Conservation (phyloP, 768 basidiomycete genomes). For the Antrodiella citrinella region DNA sequence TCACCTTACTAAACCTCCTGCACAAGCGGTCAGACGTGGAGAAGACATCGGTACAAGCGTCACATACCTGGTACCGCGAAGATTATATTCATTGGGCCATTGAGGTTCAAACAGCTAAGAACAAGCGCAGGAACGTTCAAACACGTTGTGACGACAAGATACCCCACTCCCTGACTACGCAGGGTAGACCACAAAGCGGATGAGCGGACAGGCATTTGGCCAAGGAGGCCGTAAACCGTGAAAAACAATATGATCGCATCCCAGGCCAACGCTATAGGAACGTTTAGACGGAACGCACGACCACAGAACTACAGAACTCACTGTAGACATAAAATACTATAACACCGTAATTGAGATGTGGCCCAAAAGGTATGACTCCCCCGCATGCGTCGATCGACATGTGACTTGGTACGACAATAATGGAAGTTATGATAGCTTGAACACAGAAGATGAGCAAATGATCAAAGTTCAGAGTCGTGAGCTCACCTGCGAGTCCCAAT, state of each 20-base stretch:
- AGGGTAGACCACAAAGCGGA: slow-evolving; percentile 1
- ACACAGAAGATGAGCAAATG: too few relatives aligned
- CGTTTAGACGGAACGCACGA: too few relatives aligned
- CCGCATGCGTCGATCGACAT: not conserved
- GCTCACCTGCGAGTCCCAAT: not conserved
- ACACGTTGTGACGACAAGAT: slow-evolving; percentile 1
- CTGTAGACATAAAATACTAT: slow-evolving; percentile 6
- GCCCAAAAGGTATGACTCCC: not conserved
- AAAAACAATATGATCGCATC: slow-evolving; percentile 1
- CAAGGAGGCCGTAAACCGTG: slow-evolving; percentile 1
- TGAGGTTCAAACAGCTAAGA: not conserved
- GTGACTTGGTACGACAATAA: too few relatives aligned
- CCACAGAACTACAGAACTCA: not conserved
- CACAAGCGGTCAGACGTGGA: not conserved
- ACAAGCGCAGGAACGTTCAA: not conserved
- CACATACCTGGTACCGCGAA: not conserved
- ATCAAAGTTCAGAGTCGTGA: too few relatives aligned
- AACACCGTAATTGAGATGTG: not conserved
- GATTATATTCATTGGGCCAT: not conserved
- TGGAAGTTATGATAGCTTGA: too few relatives aligned
- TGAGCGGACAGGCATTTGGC: not conserved
- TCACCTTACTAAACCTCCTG: not conserved
- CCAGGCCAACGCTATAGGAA: not conserved
- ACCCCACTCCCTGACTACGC: slow-evolving; percentile 4
- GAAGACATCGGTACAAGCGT: not conserved